Conservation (phyloP, 108 stramenopile genomes). For the Stephanodiscus triporus region DNA sequence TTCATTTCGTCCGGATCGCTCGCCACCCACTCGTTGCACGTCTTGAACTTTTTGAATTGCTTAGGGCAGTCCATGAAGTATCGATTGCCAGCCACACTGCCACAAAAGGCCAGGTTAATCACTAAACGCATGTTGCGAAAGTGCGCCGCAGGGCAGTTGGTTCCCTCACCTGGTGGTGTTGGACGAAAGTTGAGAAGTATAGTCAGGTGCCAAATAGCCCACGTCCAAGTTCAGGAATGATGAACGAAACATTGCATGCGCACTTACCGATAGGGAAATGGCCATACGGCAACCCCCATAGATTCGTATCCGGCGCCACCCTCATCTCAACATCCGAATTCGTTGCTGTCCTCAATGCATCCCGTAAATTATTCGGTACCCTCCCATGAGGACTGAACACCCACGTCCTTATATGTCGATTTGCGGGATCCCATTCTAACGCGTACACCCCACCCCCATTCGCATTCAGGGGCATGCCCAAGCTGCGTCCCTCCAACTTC, state of each 20-base stretch:
- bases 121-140: conserved; percentile 89
- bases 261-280: conserved; percentile 83
- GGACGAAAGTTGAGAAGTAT: not conserved
- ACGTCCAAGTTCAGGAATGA: not conserved
- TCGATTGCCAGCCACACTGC: conserved; percentile 82
- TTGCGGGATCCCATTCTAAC: conserved; percentile 88
- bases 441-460: conserved; percentile 88
- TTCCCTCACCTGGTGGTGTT: conserved; percentile 56
- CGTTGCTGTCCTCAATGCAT: conserved; percentile 72
- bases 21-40: conserved; percentile 76
- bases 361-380: conserved; percentile 77
- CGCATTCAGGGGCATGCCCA: conserved; percentile 81
- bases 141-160: conserved; percentile 70
- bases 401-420: conserved; percentile 84
- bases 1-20: conserved; percentile 77
- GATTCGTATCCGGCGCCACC: conserved; percentile 81
- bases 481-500: conserved; percentile 54
- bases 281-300: conserved; percentile 87
- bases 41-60: conserved; percentile 63
- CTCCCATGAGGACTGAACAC: conserved; percentile 79
- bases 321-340: conserved; percentile 39
- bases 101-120: conserved; percentile 90
- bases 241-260: not conserved
- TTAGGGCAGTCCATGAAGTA: conserved; percentile 85
- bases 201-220: too few relatives aligned